phyloP scores from a whole-genome alignment of 768 basidiomycete species.

The Panaeolus cyanescens region DNA sequence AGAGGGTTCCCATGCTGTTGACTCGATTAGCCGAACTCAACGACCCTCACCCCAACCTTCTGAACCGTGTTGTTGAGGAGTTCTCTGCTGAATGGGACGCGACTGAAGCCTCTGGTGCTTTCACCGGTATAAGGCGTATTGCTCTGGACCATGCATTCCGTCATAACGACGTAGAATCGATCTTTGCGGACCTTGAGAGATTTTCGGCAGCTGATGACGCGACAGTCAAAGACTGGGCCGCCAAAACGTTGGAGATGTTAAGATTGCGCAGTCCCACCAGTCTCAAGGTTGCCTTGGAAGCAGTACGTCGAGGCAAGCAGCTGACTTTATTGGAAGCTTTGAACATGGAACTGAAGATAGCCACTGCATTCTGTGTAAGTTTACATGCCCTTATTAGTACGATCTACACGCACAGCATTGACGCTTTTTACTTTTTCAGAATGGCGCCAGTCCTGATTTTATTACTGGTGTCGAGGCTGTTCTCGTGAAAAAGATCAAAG shows the following conservation, averaged over 20 bases:
- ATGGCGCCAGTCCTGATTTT: constrained; percentile 83
- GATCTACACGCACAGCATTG: constrained; percentile 9
- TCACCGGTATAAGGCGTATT: constrained; percentile 64
- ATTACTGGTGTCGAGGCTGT: constrained; percentile 75
- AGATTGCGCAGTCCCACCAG: constrained; percentile 86
- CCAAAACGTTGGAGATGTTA: constrained; percentile 61
- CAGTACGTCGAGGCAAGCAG: constrained; percentile 70
- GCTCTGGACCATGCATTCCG: constrained; percentile 84
- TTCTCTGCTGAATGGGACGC: constrained; percentile 72
- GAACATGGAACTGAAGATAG: constrained; percentile 86
- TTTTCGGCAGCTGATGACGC: constrained; percentile 39
- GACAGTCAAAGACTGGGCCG: constrained; percentile 72
- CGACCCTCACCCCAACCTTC: constrained; percentile 35
- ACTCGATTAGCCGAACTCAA: constrained; percentile 65
- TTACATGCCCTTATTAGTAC: not conserved
- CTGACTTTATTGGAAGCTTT: constrained; percentile 67
- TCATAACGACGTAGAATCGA: constrained; percentile 68
- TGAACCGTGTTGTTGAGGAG: constrained; percentile 64
- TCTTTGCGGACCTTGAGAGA: constrained; percentile 57
- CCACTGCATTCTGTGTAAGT: constrained; percentile 88
- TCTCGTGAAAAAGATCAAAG: constrained; percentile 45
- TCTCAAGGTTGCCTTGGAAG: constrained; percentile 84
- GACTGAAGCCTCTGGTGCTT: constrained; percentile 51
- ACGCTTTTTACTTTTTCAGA: constrained; percentile 44
- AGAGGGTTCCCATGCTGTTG: constrained; percentile 71